Evolutionary conservation across 1,284 basidiomycete species (phyloP), one percentile per base, ranked within the genome.

Genomic region (Rhodotorula sp.): DNA sequence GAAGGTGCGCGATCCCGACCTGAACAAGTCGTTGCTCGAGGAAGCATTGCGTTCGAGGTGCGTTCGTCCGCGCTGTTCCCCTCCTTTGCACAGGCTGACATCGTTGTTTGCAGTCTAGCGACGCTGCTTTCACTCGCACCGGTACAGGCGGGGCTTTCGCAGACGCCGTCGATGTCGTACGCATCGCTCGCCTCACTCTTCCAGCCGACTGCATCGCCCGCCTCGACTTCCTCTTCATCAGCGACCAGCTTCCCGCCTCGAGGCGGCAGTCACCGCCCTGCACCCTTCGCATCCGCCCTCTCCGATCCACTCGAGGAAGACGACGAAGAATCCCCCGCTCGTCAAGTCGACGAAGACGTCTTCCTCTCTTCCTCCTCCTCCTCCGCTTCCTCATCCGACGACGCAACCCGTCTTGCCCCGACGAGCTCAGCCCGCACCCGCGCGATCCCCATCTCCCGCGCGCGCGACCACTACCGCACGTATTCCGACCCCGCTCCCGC

Each of bases 41-140:
- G 71, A 72, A 8, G 71, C 71, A 18, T 50, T 72, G 26, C 28
- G 71, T 30, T 62, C 62, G n/a, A 69, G 67, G 70, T 69, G 46
- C 37, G 64, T 28, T 18, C n/a, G 16, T 18, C 26, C 26, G 44
- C 4, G 9, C 46, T 22, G 6, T 48, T 46, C 6, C 26, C 40
- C 31, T 46, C 44, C 4, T 40, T 48, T 24, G 48, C 16, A 5
- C 15, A 18, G 18, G 0, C 22, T 8, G 15, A 8, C 24, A 18
- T 18, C 30, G 31, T 9, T 18, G n/a, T 15, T 0, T 15, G 18
- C 51, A 72, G 71, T 31, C 67, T 72, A 15, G 65, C 67, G 6
- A 72, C 71, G 8, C 51, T 72, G 6, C 57, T 72, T 6, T 69
- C 71, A 2, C 65, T 72, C 16, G 60, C 67, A 5, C 65, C 71